Evolutionary conservation across 495 filamentous ascomycete genomes (phyloP), one percentile per base, ranked within the genome.

Genomic region (Astrothelium macrocarpum): DNA sequence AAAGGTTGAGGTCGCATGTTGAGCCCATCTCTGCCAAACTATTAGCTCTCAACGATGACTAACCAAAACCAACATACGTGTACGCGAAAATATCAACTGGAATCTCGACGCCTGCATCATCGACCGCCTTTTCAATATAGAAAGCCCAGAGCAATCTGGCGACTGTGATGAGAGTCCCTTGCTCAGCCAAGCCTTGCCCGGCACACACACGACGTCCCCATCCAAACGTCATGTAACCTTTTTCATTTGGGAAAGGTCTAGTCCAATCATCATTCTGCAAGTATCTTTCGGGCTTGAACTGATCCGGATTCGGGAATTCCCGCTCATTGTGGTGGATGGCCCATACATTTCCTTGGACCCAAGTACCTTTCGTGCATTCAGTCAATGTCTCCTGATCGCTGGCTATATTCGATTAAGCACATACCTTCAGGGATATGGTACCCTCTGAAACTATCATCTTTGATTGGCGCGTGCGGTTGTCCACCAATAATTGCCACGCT

Each of bases 151-250:
- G 66, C 60, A 75, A 46, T 23, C 72, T 32, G 12, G 73, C 72
- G 23, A 74, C 60, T 9, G 72, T 74, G n/a, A 74, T 68, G 64
- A 71, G 71, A 4, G 73, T 77, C 1, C 77, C 77, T 53, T 77
- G 77, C 59, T 79, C 76, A 1, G 77, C 77, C 1, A 79, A 67
- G 4, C 72, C 75, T 59, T 78, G 75, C 1, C 77, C 77, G 58
- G 68, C 67, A 59, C 73, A 75, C 12, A 73, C 68, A 32, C 73
- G 58, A 20, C 73, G 60, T 12, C 73, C 76, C 74, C 82, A 85
- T 53, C 83, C 83, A 59, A 85, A 85, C 4, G 81, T 85, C 82
- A 85, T 85, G 67, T 85, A 85, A 0, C 83, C 82, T 59, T 74
- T 79, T 59, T 86, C 83, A 7, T 79, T 77, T 1, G 81, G 82